Conservation (phyloP, 768 basidiomycete species). For the Tylopilus plumbeoviolaceoides region DNA sequence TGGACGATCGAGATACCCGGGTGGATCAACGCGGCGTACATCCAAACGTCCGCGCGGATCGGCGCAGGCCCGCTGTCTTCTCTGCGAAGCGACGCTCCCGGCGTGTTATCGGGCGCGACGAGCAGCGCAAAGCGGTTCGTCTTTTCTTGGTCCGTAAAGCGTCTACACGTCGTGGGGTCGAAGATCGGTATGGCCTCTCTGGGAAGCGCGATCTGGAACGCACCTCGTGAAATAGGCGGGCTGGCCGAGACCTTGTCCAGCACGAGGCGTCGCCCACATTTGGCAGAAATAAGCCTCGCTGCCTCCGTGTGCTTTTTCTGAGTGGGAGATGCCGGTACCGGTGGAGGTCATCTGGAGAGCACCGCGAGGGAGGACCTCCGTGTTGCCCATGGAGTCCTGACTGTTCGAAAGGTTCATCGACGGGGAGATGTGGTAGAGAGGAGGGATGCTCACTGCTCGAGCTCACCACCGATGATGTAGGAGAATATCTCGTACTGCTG, state of each 20-base stretch:
- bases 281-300: conserved; percentile 58
- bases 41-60: conserved; percentile 59
- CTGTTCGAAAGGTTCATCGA: conserved; percentile 33
- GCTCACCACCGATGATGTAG: conserved; percentile 73
- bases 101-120: conserved; percentile 66
- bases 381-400: conserved; percentile 89
- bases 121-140: conserved; percentile 63
- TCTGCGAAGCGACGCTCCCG: conserved; percentile 56
- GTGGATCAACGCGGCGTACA: conserved; percentile 75
- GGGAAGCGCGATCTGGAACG: background rate
- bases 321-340: conserved; percentile 88
- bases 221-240: conserved; percentile 86
- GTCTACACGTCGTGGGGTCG: conserved; percentile 29
- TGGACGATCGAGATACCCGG: conserved; percentile 51
- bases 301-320: conserved; percentile 54
- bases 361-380: conserved; percentile 84
- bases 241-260: conserved; percentile 19
- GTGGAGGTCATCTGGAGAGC: conserved; percentile 90
- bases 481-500: conserved; percentile 90
- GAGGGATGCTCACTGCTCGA: conserved; percentile 64
- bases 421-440: background rate
- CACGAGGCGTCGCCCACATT: conserved; percentile 59
- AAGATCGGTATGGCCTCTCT: too few relatives aligned
- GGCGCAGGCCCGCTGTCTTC: conserved; percentile 81
- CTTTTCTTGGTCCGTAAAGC: conserved; percentile 84